These are phyloP conservation scores for Podospora australis DNA, from an alignment of 495 filamentous ascomycete genomes.

Conservation along the genomic window DNA sequence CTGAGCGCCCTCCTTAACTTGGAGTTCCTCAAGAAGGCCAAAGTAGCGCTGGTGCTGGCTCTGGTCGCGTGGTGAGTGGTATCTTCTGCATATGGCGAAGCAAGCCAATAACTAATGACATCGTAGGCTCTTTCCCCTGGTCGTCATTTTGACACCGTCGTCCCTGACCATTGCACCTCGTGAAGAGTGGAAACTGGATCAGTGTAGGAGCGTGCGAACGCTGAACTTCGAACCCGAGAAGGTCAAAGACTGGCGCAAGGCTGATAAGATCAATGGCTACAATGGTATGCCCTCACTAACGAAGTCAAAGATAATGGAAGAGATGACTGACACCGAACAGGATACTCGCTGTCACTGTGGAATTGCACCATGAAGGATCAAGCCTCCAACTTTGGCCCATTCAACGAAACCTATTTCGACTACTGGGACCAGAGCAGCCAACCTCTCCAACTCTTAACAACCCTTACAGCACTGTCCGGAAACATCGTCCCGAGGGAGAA, in stretches of 20 bases:
- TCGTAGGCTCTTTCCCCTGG: conserved; percentile 22
- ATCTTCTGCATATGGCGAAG: not conserved
- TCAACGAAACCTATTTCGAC: conserved; percentile 25
- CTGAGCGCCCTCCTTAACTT: conserved; percentile 23
- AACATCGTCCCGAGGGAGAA: conserved; percentile 14
- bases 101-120: not conserved
- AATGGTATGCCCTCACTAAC: too few species aligned
- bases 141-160: conserved; percentile 23
- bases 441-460: conserved; percentile 6
- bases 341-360: conserved; percentile 16
- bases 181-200: conserved; percentile 2
- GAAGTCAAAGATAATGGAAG: too few species aligned
- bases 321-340: too few species aligned
- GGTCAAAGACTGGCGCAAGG: conserved; percentile 20
- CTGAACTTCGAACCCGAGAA: conserved; percentile 25
- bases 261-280: conserved; percentile 11
- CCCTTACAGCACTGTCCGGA: conserved; percentile 8
- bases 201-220: conserved; percentile 19
- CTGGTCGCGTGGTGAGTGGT: conserved; percentile 22
- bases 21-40: conserved; percentile 28
- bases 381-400: conserved; percentile 1
- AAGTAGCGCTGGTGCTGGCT: conserved; percentile 26
- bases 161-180: conserved; percentile 21
- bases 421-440: conserved; percentile 21
- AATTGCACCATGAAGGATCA: conserved; percentile 19